phyloP scores from a whole-genome alignment of 2,329 filamentous ascomycete species.

The Penicillium rolfsii region DNA sequence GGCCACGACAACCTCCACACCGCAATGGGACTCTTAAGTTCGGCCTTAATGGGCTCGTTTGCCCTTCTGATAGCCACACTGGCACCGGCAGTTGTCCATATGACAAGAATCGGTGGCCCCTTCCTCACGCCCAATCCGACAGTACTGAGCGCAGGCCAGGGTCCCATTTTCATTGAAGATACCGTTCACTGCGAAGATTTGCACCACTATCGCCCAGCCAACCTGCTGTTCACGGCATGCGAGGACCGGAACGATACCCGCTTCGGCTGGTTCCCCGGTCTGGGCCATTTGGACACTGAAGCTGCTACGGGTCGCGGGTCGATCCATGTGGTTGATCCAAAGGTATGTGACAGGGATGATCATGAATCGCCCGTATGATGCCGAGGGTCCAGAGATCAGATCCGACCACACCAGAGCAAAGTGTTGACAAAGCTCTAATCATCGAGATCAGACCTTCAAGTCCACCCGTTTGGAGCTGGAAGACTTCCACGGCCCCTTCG shows the following conservation, averaged over 20 bases:
- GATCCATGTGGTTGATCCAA: conserved; percentile 57
- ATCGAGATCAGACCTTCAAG: conserved; percentile 52
- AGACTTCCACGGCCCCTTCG: conserved; percentile 57
- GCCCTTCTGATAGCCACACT: conserved; percentile 26
- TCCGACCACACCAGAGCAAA: not conserved
- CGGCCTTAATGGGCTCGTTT: conserved; percentile 26
- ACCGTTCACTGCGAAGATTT: conserved; percentile 64
- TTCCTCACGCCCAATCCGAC: conserved; percentile 28
- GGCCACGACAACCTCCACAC: not conserved
- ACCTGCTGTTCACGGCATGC: conserved; percentile 61
- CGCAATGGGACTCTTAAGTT: conserved; percentile 27
- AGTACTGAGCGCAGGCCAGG: conserved; percentile 31
- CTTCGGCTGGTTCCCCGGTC: conserved; percentile 58
- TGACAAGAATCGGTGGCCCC: conserved; percentile 30
- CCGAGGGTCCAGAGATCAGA: not conserved
- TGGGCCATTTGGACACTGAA: conserved; percentile 48
- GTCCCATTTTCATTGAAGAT: conserved; percentile 52
- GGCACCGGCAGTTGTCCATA: conserved; percentile 24
- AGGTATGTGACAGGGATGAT: conserved; percentile 42
- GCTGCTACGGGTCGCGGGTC: conserved; percentile 31
- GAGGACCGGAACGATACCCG: conserved; percentile 50
- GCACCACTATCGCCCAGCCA: conserved; percentile 56
- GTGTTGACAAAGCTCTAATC: too few species aligned
- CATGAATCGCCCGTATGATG: not conserved
- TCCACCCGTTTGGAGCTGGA: conserved; percentile 53